phyloP scores from a whole-genome alignment of 1,284 basidiomycete genomes.

The Coniferiporia weirii region DNA sequence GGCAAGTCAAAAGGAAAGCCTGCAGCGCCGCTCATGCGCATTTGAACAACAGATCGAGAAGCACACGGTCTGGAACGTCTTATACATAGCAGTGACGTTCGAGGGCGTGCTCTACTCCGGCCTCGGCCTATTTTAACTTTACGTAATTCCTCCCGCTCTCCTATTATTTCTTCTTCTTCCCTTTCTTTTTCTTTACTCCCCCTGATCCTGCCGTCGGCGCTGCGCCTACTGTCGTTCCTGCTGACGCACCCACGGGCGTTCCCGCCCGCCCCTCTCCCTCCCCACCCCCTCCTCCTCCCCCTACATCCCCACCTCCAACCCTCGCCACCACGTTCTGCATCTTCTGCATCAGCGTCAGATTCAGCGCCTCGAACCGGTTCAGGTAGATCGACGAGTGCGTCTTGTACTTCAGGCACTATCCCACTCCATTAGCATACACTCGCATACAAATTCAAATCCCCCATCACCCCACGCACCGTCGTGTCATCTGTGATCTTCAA shows the following conservation, averaged over 20 bases:
- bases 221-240: no score
- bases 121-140: neutral
- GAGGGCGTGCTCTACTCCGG: slow-evolving; percentile 1
- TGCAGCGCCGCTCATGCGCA: no score
- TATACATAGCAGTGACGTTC: slow-evolving; percentile 1
- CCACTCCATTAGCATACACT: neutral
- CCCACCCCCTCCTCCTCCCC: neutral
- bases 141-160: neutral
- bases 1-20: no score
- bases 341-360: slow-evolving; percentile 74
- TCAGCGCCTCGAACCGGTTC: slow-evolving; percentile 90
- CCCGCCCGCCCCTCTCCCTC: neutral
- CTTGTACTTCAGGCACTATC: slow-evolving; percentile 90
- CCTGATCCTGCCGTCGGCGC: neutral
- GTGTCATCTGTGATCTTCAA: slow-evolving; percentile 88
- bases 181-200: slow-evolving; percentile 18
- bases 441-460: neutral
- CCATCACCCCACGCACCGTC: slow-evolving; percentile 50
- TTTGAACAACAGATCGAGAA: neutral
- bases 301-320: neutral
- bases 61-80: neutral
- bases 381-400: slow-evolving; percentile 90
- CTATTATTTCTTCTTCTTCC: slow-evolving; percentile 19
- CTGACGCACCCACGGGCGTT: neutral
- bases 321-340: slow-evolving; percentile 61